These are phyloP conservation scores for Wickerhamiella lipophila DNA, from an alignment of 805 yeast species.

Conservation along the genomic window DNA sequence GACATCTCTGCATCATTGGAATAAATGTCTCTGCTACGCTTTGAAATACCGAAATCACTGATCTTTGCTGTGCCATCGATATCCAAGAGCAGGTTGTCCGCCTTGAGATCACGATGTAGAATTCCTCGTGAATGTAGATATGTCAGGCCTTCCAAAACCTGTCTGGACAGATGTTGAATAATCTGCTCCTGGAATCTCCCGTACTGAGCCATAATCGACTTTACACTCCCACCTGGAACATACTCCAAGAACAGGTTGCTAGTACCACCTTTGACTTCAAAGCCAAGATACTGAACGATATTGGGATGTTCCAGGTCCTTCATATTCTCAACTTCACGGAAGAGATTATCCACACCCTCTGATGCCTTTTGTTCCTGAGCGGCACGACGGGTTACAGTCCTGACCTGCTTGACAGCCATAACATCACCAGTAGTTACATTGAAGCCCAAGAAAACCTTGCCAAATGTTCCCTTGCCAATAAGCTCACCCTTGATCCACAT, in stretches of 20 bases:
- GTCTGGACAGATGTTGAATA: slow-evolving; percentile 60
- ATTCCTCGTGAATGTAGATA: slow-evolving; percentile 81
- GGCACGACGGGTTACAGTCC: slow-evolving; percentile 34
- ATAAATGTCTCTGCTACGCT: slow-evolving; percentile 71
- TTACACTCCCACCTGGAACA: slow-evolving; percentile 96
- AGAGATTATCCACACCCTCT: slow-evolving; percentile 68
- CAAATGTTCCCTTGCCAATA: slow-evolving; percentile 94
- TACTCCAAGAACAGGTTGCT: slow-evolving; percentile 86
- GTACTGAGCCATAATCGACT: slow-evolving; percentile 64
- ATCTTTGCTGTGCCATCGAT: slow-evolving; percentile 89
- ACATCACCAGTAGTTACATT: slow-evolving; percentile 96
- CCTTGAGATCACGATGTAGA: slow-evolving; percentile 85
- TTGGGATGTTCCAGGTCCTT: slow-evolving; percentile 88
- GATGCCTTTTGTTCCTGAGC: slow-evolving; percentile 21
- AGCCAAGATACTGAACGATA: slow-evolving; percentile 92
- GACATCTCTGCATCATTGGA: slow-evolving; percentile 91
- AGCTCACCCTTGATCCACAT: slow-evolving; percentile 97
- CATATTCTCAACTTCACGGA: slow-evolving; percentile 84
- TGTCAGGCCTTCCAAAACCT: slow-evolving; percentile 72
- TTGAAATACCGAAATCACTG: slow-evolving; percentile 93
- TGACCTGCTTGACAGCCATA: slow-evolving; percentile 95
- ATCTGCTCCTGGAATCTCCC: slow-evolving; percentile 76
- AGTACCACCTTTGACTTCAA: slow-evolving; percentile 59
- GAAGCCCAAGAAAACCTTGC: slow-evolving; percentile 79
- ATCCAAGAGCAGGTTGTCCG: slow-evolving; percentile 81